Evolutionary conservation across 1,284 basidiomycete species (phyloP), one percentile per base, ranked within the genome.

Genomic region (Singerocomus inundabilis): DNA sequence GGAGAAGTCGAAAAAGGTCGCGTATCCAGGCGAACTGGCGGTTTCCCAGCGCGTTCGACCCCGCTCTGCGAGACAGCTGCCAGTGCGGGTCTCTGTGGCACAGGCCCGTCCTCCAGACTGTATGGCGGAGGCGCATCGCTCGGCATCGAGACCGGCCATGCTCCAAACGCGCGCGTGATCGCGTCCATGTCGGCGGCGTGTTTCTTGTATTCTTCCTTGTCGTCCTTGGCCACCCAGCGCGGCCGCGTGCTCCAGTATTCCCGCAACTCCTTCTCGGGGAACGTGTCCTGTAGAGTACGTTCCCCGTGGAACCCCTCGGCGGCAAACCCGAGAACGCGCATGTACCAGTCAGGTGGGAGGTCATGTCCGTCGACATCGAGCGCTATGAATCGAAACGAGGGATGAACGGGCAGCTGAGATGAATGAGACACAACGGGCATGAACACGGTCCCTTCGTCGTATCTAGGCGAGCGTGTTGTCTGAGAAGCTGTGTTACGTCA

Each of bases 381-480:
- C 6, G 85, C 83, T 58, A 88, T 66, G 60, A 89, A 86, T 7
- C 68, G 72, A 55, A 71, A 80, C 39, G 72, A 72, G 15, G 81
- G 76, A 24, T 77, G 78, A 44, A 74, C 70, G 15, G 87, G 87
- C 2, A 88, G 69, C 48, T 77, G 70, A 16, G 75, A 70, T 52
- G 80, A 80, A 51, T 76, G 71, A 41, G 79, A 66, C 2, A 88
- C 79, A 21, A 81, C 77, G 5, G 88, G 88, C 70, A 91, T 75
- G 56, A 85, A 80, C 4, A 81, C 85, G 1, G 87, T 90, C 28
- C 88, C 88, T 69, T 89, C 86, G 57, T 90, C 87, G 54, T 90
- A 90, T 62, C 85, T 87, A 54, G 7, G 6, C n/a, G n/a, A 48
- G 25, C 35, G 43, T n/a, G 39, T 36, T 35, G 15, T 48, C 35